Conservation (phyloP, 805 yeast species). For the Lipomyces yamadae region DNA sequence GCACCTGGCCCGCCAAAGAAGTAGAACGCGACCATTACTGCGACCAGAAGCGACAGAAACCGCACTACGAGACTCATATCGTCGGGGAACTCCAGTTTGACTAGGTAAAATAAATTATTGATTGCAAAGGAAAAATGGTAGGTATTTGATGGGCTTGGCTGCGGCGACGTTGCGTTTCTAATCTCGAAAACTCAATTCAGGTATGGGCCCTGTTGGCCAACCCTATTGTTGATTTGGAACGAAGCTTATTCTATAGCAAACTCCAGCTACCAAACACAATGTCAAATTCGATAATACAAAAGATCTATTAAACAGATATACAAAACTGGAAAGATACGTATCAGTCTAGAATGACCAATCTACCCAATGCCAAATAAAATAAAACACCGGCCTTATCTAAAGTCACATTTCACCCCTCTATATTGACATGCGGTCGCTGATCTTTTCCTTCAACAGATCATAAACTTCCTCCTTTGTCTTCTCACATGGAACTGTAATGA, state of each 20-base stretch:
- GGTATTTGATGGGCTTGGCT: neutral
- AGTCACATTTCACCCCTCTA: neutral
- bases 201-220: neutral
- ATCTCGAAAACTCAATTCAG: neutral
- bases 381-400: conserved; percentile 2
- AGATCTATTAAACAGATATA: neutral
- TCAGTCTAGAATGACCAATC: too few species aligned
- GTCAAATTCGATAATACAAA: neutral
- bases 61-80: conserved; percentile 6
- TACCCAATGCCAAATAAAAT: conserved; percentile 1
- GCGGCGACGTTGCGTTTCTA: neutral
- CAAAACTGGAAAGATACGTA: neutral
- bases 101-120: neutral
- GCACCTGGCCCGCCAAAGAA: conserved; percentile 28
- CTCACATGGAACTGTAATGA: conserved; percentile 78
- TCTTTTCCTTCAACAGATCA: conserved; percentile 65
- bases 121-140: neutral
- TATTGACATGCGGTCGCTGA: conserved; percentile 49
- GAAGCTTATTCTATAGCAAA: too few species aligned
- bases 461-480: conserved; percentile 78
- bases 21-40: conserved; percentile 25
- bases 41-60: conserved; percentile 18
- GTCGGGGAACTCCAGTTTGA: neutral
- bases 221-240: too few species aligned
- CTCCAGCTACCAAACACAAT: neutral